Percentiles rank a stretch among this genome's conserved stretches.
Conservation (phyloP, 1,284 basidiomycete species). For the Entoloma clypeatum region DNA sequence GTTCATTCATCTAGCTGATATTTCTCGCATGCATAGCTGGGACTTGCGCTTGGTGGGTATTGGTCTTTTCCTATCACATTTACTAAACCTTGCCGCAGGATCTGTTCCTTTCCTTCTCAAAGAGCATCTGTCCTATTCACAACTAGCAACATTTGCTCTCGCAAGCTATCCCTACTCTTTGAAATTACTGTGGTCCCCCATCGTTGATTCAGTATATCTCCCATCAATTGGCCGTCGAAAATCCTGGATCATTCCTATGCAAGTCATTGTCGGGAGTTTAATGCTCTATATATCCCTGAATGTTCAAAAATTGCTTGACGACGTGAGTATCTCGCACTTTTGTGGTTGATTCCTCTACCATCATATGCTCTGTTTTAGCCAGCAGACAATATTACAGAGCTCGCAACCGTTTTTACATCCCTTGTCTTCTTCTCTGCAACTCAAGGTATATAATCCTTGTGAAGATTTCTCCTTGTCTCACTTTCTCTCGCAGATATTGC, state of each 20-base stretch:
- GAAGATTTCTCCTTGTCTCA: constrained; percentile 1
- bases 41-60: constrained; percentile 64
- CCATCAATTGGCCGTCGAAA: constrained; percentile 85
- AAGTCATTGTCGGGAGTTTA: constrained; percentile 82
- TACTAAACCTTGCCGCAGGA: constrained; percentile 43
- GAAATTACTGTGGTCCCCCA: constrained; percentile 96
- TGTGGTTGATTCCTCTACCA: constrained; percentile 12
- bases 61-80: constrained; percentile 1
- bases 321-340: constrained; percentile 49
- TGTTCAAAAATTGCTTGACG: constrained; percentile 77
- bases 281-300: constrained; percentile 87
- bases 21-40: constrained; percentile 43
- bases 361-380: constrained; percentile 48
- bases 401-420: constrained; percentile 87
- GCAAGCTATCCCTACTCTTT: constrained; percentile 96
- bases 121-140: constrained; percentile 93
- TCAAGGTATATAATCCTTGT: constrained; percentile 60
- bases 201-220: constrained; percentile 91
- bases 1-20: constrained; percentile 16
- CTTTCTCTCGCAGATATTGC: constrained; percentile 74
- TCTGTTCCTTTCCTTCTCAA: constrained; percentile 96
- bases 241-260: constrained; percentile 99
- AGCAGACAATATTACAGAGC: constrained; percentile 71
- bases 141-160: constrained; percentile 92
- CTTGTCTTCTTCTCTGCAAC: constrained; percentile 96